These are phyloP conservation scores for Suillus clintonianus DNA, from an alignment of 768 basidiomycete genomes.

Conservation along the genomic window DNA sequence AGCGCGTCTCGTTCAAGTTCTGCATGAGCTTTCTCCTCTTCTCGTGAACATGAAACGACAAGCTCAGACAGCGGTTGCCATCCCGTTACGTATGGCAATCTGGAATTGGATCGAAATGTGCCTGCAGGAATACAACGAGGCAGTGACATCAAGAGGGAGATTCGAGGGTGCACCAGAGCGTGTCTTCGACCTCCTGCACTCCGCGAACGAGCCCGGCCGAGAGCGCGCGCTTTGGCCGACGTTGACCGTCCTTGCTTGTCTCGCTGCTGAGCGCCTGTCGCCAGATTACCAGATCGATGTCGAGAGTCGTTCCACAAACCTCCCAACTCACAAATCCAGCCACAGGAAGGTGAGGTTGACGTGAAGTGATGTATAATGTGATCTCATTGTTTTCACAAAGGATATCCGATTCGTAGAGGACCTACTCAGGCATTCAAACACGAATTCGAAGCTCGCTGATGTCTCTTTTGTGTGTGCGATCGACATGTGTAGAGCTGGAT, in stretches of 20 bases:
- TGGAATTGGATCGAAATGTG: constrained; percentile 91
- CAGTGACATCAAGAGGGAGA: constrained; percentile 58
- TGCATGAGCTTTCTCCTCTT: constrained; percentile 80
- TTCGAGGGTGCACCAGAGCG: constrained; percentile 85
- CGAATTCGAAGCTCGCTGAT: constrained; percentile 60
- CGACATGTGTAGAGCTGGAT: constrained; percentile 70
- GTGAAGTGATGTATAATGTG: neutral
- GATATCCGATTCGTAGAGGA: constrained; percentile 62
- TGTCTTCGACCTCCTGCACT: constrained; percentile 79
- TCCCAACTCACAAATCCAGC: constrained; percentile 30
- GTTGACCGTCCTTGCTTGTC: constrained; percentile 69
- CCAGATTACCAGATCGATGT: constrained; percentile 51
- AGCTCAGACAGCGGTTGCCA: constrained; percentile 69
- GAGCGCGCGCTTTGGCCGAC: constrained; percentile 76
- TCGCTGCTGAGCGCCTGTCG: constrained; percentile 72
- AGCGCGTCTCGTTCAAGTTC: constrained; percentile 62
- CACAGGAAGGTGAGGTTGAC: constrained; percentile 30
- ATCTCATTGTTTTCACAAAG: constrained; percentile 24
- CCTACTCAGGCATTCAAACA: constrained; percentile 57
- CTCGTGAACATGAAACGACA: constrained; percentile 81
- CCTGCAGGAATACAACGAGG: constrained; percentile 76
- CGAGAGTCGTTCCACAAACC: constrained; percentile 32
- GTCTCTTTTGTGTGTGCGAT: constrained; percentile 71
- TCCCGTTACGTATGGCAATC: constrained; percentile 72
- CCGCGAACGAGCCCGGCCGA: constrained; percentile 43